Percentiles rank a stretch among this genome's conserved stretches.
These are phyloP conservation scores for Gardenia jasminoides DNA, from an alignment of 257 asterid species.

Conservation along the genomic window DNA sequence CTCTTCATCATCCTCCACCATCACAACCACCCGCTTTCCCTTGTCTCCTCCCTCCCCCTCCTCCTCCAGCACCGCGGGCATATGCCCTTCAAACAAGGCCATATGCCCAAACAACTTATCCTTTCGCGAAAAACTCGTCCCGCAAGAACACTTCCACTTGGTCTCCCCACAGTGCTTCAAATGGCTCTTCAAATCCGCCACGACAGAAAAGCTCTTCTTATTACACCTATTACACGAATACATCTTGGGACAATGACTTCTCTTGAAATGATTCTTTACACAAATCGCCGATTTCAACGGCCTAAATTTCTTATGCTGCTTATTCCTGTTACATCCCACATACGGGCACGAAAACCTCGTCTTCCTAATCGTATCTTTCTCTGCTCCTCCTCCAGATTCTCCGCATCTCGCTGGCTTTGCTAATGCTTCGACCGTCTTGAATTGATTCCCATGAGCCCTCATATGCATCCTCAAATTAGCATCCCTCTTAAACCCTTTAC, in stretches of 20 bases:
- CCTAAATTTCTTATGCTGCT: slow-evolving; percentile 69
- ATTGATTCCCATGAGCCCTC: slow-evolving; percentile 90
- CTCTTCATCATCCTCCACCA: slow-evolving; percentile 30
- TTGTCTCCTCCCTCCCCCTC: slow-evolving; percentile 23
- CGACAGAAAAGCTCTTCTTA: slow-evolving; percentile 73
- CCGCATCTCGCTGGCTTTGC: slow-evolving; percentile 53
- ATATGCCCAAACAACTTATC: slow-evolving; percentile 90
- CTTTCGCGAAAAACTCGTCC: slow-evolving; percentile 80
- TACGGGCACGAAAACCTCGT: slow-evolving; percentile 80
- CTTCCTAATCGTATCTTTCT: slow-evolving; percentile 10
- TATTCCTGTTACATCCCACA: slow-evolving; percentile 72
- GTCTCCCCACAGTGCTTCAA: slow-evolving; percentile 82
- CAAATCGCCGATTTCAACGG: slow-evolving; percentile 70
- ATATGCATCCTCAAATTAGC: slow-evolving; percentile 97
- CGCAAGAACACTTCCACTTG: slow-evolving; percentile 86
- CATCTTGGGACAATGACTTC: slow-evolving; percentile 96
- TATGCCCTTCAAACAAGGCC: slow-evolving; percentile 88
- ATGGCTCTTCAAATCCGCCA: slow-evolving; percentile 91
- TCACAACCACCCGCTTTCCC: slow-evolving; percentile 13
- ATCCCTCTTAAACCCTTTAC: slow-evolving; percentile 93
- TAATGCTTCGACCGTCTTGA: slow-evolving; percentile 76
- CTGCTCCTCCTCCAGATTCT: slow-evolving; percentile 9
- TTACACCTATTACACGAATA: slow-evolving; percentile 68
- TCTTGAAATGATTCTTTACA: slow-evolving; percentile 86
- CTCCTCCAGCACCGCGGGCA: slow-evolving; percentile 66